phyloP scores from a whole-genome alignment of 345 rosid species.

The Linum lewisii region DNA sequence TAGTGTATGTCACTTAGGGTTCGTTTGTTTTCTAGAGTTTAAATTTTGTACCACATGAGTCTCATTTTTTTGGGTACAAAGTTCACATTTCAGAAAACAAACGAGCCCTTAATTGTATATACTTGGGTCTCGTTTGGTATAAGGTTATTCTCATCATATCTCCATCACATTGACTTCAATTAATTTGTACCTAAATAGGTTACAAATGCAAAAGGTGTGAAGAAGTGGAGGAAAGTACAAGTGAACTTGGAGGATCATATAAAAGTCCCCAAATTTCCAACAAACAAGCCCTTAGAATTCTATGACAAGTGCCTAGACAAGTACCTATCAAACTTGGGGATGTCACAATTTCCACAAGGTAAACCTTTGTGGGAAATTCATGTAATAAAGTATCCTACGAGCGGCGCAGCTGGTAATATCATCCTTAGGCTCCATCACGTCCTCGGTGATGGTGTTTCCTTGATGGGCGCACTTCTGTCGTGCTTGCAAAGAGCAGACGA shows the following conservation, averaged over 20 bases:
- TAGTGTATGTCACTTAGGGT: too few species aligned
- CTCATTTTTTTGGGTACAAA: too few species aligned
- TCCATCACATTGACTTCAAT: too few species aligned
- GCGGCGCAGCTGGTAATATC: background rate
- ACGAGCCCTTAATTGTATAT: too few species aligned
- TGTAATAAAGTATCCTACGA: background rate
- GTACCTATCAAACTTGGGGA: background rate
- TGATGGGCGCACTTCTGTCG: background rate
- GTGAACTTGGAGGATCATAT: background rate
- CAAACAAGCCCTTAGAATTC: background rate
- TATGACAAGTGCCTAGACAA: background rate
- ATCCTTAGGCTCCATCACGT: background rate
- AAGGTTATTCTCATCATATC: too few species aligned
- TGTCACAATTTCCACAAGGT: background rate
- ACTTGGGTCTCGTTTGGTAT: too few species aligned
- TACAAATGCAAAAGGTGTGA: background rate
- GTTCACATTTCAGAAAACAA: too few species aligned
- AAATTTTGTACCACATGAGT: too few species aligned
- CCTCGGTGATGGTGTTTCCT: background rate
- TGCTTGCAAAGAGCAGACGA: background rate
- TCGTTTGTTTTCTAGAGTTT: too few species aligned
- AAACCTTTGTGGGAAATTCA: conserved; percentile 1
- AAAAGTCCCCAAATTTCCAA: background rate
- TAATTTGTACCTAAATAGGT: too few species aligned
- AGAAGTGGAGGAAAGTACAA: background rate